These are phyloP conservation scores for Hortaea werneckii DNA, from an alignment of 2,329 filamentous ascomycete species.

Conservation along the genomic window DNA sequence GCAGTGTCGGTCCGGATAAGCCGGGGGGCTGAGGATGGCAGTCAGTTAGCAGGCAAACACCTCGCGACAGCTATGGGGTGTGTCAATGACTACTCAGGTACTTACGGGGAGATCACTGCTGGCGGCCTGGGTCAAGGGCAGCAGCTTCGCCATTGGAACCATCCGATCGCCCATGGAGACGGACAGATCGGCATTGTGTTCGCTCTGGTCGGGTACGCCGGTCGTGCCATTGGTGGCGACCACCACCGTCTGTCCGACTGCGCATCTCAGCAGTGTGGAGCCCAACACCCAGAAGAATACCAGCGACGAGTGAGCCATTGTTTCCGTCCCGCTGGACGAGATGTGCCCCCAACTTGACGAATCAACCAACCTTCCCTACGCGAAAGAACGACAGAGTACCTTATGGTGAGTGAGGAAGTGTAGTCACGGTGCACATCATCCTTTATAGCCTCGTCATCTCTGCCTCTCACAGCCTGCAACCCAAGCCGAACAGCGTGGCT, in stretches of 20 bases:
- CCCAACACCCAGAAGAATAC: too few species aligned
- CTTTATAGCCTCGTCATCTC: too few species aligned
- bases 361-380: too few species aligned
- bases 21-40: constrained; percentile 10
- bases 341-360: too few species aligned
- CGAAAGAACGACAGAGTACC: too few species aligned
- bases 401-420: too few species aligned
- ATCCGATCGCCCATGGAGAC: constrained; percentile 8
- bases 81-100: neutral
- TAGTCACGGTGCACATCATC: too few species aligned
- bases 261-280: neutral
- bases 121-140: constrained; percentile 13
- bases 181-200: constrained; percentile 4
- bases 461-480: too few species aligned
- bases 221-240: constrained; percentile 1
- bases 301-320: too few species aligned
- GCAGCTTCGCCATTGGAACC: constrained; percentile 8
- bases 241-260: constrained; percentile 8
- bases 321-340: too few species aligned
- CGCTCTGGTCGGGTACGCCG: neutral
- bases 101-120: constrained; percentile 10
- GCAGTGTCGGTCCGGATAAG: constrained; percentile 20
- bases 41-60: neutral
- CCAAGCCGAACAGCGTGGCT: too few species aligned
- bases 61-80: neutral